phyloP scores from a whole-genome alignment of 169 alveolate species.

The Neospora caninum region DNA sequence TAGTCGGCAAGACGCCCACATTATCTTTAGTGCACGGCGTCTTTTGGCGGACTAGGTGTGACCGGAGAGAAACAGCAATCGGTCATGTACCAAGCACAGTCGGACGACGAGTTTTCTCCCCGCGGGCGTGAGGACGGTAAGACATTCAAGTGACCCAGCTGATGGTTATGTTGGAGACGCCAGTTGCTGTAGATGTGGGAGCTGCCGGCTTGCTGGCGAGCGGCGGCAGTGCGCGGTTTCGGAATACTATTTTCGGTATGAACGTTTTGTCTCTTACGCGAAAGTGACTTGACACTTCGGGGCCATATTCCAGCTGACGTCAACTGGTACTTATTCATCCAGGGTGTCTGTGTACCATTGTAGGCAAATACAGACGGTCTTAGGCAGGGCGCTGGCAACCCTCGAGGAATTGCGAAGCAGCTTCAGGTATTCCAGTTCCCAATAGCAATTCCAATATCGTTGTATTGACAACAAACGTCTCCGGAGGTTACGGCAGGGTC shows the following conservation, averaged over 20 bases:
- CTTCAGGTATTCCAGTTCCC: background rate
- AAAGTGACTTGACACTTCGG: background rate
- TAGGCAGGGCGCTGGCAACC: slow-evolving; percentile 26
- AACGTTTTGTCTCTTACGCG: background rate
- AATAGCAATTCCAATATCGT: background rate
- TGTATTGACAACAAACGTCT: background rate
- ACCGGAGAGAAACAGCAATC: background rate
- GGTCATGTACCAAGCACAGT: slow-evolving; percentile 1
- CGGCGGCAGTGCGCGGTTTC: slow-evolving; percentile 57
- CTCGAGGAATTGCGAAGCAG: background rate
- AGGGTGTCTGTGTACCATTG: background rate
- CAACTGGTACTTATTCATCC: background rate
- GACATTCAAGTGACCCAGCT: background rate
- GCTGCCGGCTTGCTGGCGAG: slow-evolving; percentile 62
- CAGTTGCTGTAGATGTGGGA: slow-evolving; percentile 31
- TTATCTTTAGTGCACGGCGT: background rate
- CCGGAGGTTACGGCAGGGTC: background rate
- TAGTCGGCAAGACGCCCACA: too few relatives aligned
- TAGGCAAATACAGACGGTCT: background rate
- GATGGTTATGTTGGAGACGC: background rate
- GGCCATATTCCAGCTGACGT: slow-evolving; percentile 4
- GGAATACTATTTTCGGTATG: background rate
- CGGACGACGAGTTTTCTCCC: slow-evolving; percentile 35
- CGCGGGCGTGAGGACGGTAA: background rate
- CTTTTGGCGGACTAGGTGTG: background rate